Base-by-base conservation (phyloP, 2,329 filamentous ascomycete genomes). In the Tolypocladium tropicale region DNA sequence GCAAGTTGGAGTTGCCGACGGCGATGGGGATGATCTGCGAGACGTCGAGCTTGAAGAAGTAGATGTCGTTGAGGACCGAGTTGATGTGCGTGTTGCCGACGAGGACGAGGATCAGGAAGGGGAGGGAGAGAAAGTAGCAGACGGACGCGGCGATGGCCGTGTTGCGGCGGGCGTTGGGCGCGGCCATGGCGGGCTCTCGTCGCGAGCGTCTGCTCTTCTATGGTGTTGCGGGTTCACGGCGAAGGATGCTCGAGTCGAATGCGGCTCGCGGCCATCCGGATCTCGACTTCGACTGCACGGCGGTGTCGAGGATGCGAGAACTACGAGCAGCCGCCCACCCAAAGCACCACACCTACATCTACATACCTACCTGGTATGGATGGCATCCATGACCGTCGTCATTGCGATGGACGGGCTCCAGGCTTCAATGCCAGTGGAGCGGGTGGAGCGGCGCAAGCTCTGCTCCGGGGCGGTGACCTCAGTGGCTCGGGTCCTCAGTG, bases 1-100 rank as follows among this genome's bases (percentile, higher is more conserved):
- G 87, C 50, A 96, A 78, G 28, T 79, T 74, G 11, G 84, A 83
- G 67, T 91, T 87, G 46, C 87, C 86, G 18, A 89, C 81, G 6
- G 81, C 83, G 36, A 83, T 76, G 0, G 88, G 88, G 56, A 96
- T 86, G 67, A 96, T 87, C 65, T 95, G 81, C 62, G 88, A 82
- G 52, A 96, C 80, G 71, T 95, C 82, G 64, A 96, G 82, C 64
- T 86, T 87, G 71, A 95, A 86, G 72, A 96, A 94, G 74, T 88
- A 96, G 63, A 89, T 89, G 57, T 83, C 74, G 58, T 80, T 81
- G 36, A 92, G 76, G 7, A 88, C 79, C 18, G 77, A 66, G 56
- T 78, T 79, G 63, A 83, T 76, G 64, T 77, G 78, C 54, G 85
- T 86, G 71, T 89, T 91, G 62, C 89, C 91, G 62, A 95, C 82